phyloP scores from a whole-genome alignment of 2,329 filamentous ascomycete genomes.

The Exophiala aquamarina region DNA sequence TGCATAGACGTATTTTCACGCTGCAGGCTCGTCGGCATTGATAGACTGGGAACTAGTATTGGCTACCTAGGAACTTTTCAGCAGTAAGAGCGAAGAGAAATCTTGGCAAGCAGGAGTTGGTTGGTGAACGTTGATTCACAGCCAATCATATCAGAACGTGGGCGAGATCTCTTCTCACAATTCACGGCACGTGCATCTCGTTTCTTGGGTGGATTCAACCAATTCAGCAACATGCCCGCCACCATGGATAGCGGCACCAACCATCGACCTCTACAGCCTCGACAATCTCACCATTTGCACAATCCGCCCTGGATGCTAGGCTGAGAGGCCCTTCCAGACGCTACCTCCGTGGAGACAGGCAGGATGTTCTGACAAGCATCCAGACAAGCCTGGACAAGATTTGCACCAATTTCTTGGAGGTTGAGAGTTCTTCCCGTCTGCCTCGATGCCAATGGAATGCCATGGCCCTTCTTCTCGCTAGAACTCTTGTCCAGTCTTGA shows the following conservation, averaged over 20 bases:
- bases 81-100: too few relatives aligned
- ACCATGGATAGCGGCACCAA: too few relatives aligned
- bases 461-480: constrained; percentile 1
- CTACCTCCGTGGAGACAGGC: background rate
- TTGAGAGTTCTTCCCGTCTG: background rate
- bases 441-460: background rate
- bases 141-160: constrained; percentile 22
- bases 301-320: too few relatives aligned
- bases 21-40: too few relatives aligned
- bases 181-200: constrained; percentile 8
- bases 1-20: too few relatives aligned
- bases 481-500: background rate
- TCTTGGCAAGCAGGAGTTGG: background rate
- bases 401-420: background rate
- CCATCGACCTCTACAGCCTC: too few relatives aligned
- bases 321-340: too few relatives aligned
- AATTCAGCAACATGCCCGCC: too few relatives aligned
- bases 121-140: constrained; percentile 12
- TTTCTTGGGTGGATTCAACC: too few relatives aligned
- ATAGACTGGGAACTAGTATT: too few relatives aligned
- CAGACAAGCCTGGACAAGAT: background rate
- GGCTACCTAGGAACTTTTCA: too few relatives aligned
- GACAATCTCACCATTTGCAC: too few relatives aligned
- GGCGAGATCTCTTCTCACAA: background rate
- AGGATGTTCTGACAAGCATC: background rate